Conservation (phyloP, 2,329 filamentous ascomycete species). For the Fusarium sterilihyphosum region DNA sequence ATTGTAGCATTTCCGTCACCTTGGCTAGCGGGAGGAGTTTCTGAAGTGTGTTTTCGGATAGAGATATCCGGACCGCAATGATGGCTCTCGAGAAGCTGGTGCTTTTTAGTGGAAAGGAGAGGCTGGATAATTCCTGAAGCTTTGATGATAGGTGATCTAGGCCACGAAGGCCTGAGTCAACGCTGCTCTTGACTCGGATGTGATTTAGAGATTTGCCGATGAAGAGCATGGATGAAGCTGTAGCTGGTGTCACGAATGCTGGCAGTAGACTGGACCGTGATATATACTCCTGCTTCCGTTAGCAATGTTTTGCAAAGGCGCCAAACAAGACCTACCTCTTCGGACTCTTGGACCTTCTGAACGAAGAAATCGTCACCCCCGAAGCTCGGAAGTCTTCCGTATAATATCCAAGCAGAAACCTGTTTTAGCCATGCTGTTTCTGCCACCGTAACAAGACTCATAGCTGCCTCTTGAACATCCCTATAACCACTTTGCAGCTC, state of each 20-base stretch:
- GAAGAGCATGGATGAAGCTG: conserved; percentile 87
- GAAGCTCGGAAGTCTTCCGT: conserved; percentile 82
- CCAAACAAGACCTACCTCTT: conserved; percentile 50
- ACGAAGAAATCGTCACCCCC: conserved; percentile 91
- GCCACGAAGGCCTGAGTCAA: conserved; percentile 58
- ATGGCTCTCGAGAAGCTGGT: conserved; percentile 77
- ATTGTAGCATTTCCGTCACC: conserved; percentile 78
- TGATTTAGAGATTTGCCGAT: conserved; percentile 91
- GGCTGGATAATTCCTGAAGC: conserved; percentile 71
- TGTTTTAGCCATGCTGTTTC: conserved; percentile 94
- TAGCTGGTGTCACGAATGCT: conserved; percentile 78
- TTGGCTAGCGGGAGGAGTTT: conserved; percentile 80
- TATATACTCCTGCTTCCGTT: conserved; percentile 61
- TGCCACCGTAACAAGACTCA: conserved; percentile 77
- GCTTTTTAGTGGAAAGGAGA: conserved; percentile 79
- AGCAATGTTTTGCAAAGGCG: background rate
- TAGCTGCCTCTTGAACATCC: conserved; percentile 82
- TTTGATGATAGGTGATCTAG: conserved; percentile 73
- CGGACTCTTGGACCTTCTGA: conserved; percentile 56
- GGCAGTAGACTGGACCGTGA: conserved; percentile 73
- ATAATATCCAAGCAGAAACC: conserved; percentile 88
- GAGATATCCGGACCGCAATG: conserved; percentile 77
- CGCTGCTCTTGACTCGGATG: conserved; percentile 68
- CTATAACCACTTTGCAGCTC: conserved; percentile 89
- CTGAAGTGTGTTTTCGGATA: conserved; percentile 86